Evolutionary conservation across 805 yeast genomes (phyloP), one percentile per base, ranked within the genome.

Genomic region (Candida silvicultrix): DNA sequence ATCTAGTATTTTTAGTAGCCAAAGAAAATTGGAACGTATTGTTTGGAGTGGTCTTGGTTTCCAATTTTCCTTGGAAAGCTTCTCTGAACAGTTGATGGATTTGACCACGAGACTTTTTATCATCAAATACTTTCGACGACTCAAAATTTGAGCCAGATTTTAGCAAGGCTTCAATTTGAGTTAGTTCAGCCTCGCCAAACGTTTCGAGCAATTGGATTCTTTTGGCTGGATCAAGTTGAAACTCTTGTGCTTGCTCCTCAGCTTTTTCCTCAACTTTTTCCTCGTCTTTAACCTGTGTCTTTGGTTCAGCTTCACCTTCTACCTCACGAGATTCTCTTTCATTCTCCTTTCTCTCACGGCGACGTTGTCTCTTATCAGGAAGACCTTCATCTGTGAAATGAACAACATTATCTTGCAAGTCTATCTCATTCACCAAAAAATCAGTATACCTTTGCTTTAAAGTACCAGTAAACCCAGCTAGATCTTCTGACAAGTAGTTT

Each of bases 361-460:
- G 73, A 56, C 72, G 69, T 55, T 70, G 80, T 63, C 72, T 74
- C 65, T 66, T 73, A 45, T 71, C 63, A 41, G 73, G 70, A 39
- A 84, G 68, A 5, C 97, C 97, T 45, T 80, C 77, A 57, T 90
- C 96, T 10, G 67, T 62, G 50, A 94, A 70, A 62, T 83, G 90
- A 12, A 90, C 76, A 2, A 89, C 96, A 2, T 77, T 66, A 1
- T 87, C 95, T 20, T 77, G 67, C 28, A 66, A 55, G 49, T 74
- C 84, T 46, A 94, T 84, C 64, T 94, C 99, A 64, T 89, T 88
- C 40, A 94, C 99, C 60, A 88, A 74, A 62, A 94, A 94, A 62
- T 94, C 99, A 12, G 96, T 83, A 65, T 89, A 90, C 50, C 97
- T 72, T 59, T 87, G 95, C 64, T 94, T 94, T 56, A 94, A 71